phyloP scores from a whole-genome alignment of 441 rosid genomes.

The Gossypium davidsonii region DNA sequence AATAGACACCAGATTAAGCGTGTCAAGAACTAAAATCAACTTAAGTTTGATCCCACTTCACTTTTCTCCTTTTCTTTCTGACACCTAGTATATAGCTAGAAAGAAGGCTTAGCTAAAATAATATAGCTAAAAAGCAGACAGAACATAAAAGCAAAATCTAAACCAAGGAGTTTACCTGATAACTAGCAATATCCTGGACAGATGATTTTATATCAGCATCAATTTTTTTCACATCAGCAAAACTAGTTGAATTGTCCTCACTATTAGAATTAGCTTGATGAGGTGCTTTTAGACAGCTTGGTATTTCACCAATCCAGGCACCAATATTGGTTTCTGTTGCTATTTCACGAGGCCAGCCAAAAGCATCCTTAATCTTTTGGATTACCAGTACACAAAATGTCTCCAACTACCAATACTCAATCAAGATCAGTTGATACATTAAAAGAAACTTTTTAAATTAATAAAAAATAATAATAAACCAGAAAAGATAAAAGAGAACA shows the following conservation, averaged over 20 bases:
- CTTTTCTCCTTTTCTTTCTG: background rate
- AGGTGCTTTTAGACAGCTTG: slow-evolving; percentile 45
- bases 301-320: slow-evolving; percentile 63
- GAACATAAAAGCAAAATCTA: background rate
- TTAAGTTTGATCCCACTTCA: background rate
- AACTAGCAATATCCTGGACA: slow-evolving; percentile 61
- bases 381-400: slow-evolving; percentile 33
- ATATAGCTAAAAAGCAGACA: background rate
- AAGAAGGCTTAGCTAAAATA: background rate
- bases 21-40: background rate
- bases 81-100: background rate
- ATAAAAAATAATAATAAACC: background rate
- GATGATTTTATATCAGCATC: slow-evolving; percentile 47
- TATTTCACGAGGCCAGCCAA: slow-evolving; percentile 52
- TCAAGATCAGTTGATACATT: slow-evolving; percentile 15
- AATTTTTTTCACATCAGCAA: slow-evolving; percentile 29
- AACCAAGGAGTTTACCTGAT: slow-evolving; percentile 45
- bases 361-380: slow-evolving; percentile 58
- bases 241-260: slow-evolving; percentile 29
- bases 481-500: background rate
- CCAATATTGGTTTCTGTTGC: slow-evolving; percentile 34
- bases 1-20: background rate
- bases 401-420: slow-evolving; percentile 40
- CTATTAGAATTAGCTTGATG: slow-evolving; percentile 25
- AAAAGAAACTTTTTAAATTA: background rate